Evolutionary conservation across 2,329 filamentous ascomycete genomes (phyloP).

Genomic region (Fusarium nygamai): DNA sequence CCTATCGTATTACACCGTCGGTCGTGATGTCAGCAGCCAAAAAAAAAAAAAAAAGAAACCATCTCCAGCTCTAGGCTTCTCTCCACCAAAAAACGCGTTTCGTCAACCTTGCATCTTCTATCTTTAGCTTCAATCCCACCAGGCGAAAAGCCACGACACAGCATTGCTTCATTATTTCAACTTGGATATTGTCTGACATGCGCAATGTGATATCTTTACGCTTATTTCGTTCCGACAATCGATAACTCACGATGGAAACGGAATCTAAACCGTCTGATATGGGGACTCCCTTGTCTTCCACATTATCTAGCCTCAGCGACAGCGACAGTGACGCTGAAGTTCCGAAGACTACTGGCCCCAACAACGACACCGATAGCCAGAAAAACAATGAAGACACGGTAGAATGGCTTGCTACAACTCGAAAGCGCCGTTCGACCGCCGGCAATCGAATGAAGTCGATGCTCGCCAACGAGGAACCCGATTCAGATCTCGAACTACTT

Average conservation of each 20-base stretch:
- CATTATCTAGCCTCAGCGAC: conserved; percentile 43
- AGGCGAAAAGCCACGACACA: conserved; percentile 15
- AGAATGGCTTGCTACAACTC: conserved; percentile 78
- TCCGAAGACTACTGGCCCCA: conserved; percentile 43
- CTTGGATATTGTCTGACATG: conserved; percentile 1
- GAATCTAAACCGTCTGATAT: conserved; percentile 45
- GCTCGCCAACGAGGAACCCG: conserved; percentile 77
- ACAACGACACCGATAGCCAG: conserved; percentile 50
- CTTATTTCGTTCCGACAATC: background rate
- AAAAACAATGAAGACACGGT: conserved; percentile 52
- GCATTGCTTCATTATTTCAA: background rate
- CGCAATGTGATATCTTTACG: conserved; percentile 35
- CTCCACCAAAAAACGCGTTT: conserved; percentile 41
- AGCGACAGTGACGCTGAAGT: conserved; percentile 46
- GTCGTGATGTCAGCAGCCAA: conserved; percentile 39
- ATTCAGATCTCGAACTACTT: conserved; percentile 75
- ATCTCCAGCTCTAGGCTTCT: background rate
- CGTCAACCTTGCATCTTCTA: conserved; percentile 30
- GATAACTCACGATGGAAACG: conserved; percentile 42
- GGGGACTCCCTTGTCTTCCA: conserved; percentile 48
- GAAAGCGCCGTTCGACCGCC: conserved; percentile 81
- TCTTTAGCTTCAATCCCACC: conserved; percentile 12
- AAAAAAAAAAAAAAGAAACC: too few relatives aligned
- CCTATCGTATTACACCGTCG: conserved; percentile 23
- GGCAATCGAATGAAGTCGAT: conserved; percentile 86